These are phyloP conservation scores for Coniochaeta sp. DNA, from an alignment of 2,329 filamentous ascomycete genomes.

Conservation along the genomic window DNA sequence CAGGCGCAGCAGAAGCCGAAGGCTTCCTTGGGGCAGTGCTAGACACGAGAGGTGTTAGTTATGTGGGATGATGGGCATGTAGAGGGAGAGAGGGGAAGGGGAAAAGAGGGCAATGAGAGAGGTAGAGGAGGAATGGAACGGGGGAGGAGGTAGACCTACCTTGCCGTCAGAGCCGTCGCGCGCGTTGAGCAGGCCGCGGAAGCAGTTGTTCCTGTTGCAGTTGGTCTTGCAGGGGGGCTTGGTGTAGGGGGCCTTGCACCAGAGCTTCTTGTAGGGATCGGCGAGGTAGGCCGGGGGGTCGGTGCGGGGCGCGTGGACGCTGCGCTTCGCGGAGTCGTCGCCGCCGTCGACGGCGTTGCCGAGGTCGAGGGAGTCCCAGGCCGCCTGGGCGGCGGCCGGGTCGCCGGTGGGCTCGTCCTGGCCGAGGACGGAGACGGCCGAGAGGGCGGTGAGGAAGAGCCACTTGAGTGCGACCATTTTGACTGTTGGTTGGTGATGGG, in stretches of 20 bases:
- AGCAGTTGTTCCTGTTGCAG: constrained; percentile 10
- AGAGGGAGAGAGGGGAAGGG: too few relatives aligned
- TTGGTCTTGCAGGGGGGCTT: constrained; percentile 3
- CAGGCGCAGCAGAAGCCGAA: constrained; percentile 9
- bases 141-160: constrained; percentile 4
- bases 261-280: constrained; percentile 6
- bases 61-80: background rate
- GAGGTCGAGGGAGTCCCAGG: background rate
- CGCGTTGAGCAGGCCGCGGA: constrained; percentile 7
- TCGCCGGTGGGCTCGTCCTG: constrained; percentile 1
- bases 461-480: constrained; percentile 3
- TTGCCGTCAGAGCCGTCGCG: constrained; percentile 5
- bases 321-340: background rate
- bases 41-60: background rate
- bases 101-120: too few relatives aligned
- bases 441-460: background rate
- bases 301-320: background rate
- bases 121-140: too few relatives aligned
- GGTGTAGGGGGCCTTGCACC: constrained; percentile 3
- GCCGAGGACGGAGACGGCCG: background rate
- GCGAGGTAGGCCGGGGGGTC: background rate
- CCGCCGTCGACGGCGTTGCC: background rate
- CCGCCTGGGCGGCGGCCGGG: background rate
- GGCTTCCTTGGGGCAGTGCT: constrained; percentile 9
- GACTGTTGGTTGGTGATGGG: background rate